Conservation (phyloP, 2,329 filamentous ascomycete species). For the Diaporthe sp. region DNA sequence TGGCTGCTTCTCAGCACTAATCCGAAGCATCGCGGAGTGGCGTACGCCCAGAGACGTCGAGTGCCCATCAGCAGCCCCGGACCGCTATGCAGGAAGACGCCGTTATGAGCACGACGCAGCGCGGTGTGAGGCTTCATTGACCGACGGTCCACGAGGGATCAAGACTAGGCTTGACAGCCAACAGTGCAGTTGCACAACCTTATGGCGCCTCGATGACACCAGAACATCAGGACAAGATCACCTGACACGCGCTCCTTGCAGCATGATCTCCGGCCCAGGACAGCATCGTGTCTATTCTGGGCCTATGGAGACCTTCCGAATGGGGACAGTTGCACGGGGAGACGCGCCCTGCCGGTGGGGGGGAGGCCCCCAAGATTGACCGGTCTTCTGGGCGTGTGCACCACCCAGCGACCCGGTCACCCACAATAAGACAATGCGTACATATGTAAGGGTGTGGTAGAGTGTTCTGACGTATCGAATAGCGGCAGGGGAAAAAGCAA, state of each 20-base stretch:
- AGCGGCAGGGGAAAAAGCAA: slow-evolving; percentile 22
- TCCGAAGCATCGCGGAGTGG: neutral
- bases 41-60: neutral
- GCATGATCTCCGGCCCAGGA: neutral
- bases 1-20: neutral
- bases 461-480: slow-evolving; percentile 18
- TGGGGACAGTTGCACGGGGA: slow-evolving; percentile 11
- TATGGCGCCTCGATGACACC: slow-evolving; percentile 18
- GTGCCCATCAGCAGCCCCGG: neutral
- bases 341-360: slow-evolving; percentile 1
- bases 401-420: slow-evolving; percentile 5
- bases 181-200: slow-evolving; percentile 19
- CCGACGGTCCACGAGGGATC: neutral
- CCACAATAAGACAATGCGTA: slow-evolving; percentile 22
- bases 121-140: neutral
- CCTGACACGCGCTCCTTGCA: slow-evolving; percentile 2
- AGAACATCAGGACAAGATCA: slow-evolving; percentile 20
- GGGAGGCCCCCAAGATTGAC: neutral
- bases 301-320: slow-evolving; percentile 8
- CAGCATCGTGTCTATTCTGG: slow-evolving; percentile 23
- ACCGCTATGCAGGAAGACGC: neutral
- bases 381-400: neutral
- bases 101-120: neutral
- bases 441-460: slow-evolving; percentile 23
- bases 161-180: slow-evolving; percentile 1